Conservation (phyloP, 805 yeast genomes). For the Wickerhamomyces hampshirensis region DNA sequence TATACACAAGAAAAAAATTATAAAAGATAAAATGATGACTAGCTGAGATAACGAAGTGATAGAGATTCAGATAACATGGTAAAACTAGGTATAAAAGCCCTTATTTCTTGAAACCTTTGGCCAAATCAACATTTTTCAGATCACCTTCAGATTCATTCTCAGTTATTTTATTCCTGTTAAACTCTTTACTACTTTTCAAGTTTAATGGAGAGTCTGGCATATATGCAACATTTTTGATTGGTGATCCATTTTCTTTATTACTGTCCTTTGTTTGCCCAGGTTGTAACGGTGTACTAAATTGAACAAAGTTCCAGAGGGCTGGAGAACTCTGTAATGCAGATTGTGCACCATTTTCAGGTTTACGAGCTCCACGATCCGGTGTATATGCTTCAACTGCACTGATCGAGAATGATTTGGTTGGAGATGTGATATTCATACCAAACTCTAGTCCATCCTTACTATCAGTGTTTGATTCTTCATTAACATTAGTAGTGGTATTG, state of each 20-base stretch:
- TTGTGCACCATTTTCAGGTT: slow-evolving; percentile 15
- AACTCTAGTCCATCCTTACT: slow-evolving; percentile 16
- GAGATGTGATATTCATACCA: slow-evolving; percentile 24
- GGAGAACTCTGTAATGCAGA: slow-evolving; percentile 51
- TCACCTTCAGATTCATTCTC: slow-evolving; percentile 30
- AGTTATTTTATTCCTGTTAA: slow-evolving; percentile 6
- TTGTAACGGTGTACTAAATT: slow-evolving; percentile 47
- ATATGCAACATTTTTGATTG: slow-evolving; percentile 15
- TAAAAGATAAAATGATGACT: background rate
- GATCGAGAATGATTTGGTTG: slow-evolving; percentile 40
- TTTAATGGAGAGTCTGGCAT: slow-evolving; percentile 22
- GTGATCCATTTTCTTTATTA: slow-evolving; percentile 14
- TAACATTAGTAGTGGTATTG: slow-evolving; percentile 10
- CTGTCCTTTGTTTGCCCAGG: slow-evolving; percentile 15
- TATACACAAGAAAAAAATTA: no score
- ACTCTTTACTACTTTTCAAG: no score
- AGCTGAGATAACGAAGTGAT: background rate
- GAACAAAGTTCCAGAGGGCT: slow-evolving; percentile 91
- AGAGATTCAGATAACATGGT: background rate
- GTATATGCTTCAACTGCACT: slow-evolving; percentile 60
- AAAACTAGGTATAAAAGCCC: background rate
- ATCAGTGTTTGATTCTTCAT: slow-evolving; percentile 7
- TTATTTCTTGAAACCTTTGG: slow-evolving; percentile 38
- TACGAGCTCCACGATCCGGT: slow-evolving; percentile 48
- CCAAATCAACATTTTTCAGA: slow-evolving; percentile 42